Percentiles rank a stretch among this genome's conserved stretches.
phyloP scores from a whole-genome alignment of 2,329 filamentous ascomycete genomes.

The Neurospora sp. region DNA sequence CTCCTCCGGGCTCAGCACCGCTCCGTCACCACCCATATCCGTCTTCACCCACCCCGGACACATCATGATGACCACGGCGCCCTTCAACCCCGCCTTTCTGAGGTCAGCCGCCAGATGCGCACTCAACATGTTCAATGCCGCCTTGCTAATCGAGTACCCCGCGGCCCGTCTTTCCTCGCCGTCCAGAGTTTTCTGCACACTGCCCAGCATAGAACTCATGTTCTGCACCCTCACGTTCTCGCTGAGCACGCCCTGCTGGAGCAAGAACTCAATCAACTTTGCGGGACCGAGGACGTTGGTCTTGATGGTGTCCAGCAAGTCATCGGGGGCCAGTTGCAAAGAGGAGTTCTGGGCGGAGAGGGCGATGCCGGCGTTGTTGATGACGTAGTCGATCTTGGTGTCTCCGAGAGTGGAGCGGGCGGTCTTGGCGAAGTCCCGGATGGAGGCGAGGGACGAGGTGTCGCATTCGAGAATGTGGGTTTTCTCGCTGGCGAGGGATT shows the following conservation, averaged over 20 bases:
- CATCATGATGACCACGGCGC: slow-evolving; percentile 21
- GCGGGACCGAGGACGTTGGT: slow-evolving; percentile 38
- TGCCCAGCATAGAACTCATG: slow-evolving; percentile 30
- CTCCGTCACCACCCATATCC: slow-evolving; percentile 21
- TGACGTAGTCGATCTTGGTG: slow-evolving; percentile 25
- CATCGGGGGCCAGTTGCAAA: slow-evolving; percentile 26
- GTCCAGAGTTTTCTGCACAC: slow-evolving; percentile 21
- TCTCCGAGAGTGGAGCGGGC: slow-evolving; percentile 19
- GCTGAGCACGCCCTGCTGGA: slow-evolving; percentile 18
- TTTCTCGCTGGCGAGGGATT: slow-evolving; percentile 5
- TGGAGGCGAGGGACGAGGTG: slow-evolving; percentile 23
- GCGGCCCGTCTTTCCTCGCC: slow-evolving; percentile 20
- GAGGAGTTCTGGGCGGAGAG: slow-evolving; percentile 24
- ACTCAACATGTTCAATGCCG: slow-evolving; percentile 25
- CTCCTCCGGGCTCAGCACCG: slow-evolving; percentile 18
- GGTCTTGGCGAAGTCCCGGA: slow-evolving; percentile 17
- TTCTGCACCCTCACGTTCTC: slow-evolving; percentile 26
- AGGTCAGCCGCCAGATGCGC: slow-evolving; percentile 20
- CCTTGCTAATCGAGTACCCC: slow-evolving; percentile 26
- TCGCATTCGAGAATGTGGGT: slow-evolving; percentile 22
- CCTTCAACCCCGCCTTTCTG: slow-evolving; percentile 12
- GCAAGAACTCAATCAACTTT: slow-evolving; percentile 30
- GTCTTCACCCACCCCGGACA: slow-evolving; percentile 28
- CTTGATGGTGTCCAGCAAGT: slow-evolving; percentile 29
- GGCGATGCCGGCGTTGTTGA: slow-evolving; percentile 28